These are phyloP conservation scores for Aspergillus fumigatiaffinis DNA, from an alignment of 2,329 filamentous ascomycete genomes.

Conservation along the genomic window DNA sequence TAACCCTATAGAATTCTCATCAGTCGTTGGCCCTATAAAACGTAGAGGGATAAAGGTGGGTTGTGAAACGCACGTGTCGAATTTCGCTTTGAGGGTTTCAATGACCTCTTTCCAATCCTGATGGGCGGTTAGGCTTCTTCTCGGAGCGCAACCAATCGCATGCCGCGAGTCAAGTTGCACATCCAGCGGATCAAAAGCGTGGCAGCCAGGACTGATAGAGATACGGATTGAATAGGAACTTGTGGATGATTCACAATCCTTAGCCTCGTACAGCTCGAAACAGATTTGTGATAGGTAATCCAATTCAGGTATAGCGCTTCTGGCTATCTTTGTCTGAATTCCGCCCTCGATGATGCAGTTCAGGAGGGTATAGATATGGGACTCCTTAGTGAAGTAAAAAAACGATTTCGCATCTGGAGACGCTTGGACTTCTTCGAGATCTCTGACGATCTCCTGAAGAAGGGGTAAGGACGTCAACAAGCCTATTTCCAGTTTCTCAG, in stretches of 20 bases:
- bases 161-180: constrained; percentile 95
- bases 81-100: constrained; percentile 88
- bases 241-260: constrained; percentile 70
- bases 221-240: constrained; percentile 97
- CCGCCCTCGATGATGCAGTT: constrained; percentile 98
- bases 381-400: constrained; percentile 99
- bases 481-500: constrained; percentile 97
- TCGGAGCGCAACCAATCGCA: constrained; percentile 90
- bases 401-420: constrained; percentile 92
- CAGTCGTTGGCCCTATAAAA: background rate
- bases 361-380: constrained; percentile 94
- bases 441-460: constrained; percentile 93
- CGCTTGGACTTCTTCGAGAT: constrained; percentile 95
- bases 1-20: constrained; percentile 35
- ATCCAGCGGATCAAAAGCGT: constrained; percentile 93
- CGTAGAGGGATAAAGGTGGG: constrained; percentile 9
- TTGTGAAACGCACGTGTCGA: constrained; percentile 69
- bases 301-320: constrained; percentile 91
- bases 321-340: constrained; percentile 92
- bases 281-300: constrained; percentile 97
- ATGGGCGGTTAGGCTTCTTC: constrained; percentile 84
- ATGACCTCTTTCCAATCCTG: constrained; percentile 97
- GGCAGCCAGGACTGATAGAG: constrained; percentile 90
- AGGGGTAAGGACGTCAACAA: constrained; percentile 88
- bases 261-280: constrained; percentile 95